phyloP scores from a whole-genome alignment of 176 grass and related monocot species.

The Ensete ventricosum region DNA sequence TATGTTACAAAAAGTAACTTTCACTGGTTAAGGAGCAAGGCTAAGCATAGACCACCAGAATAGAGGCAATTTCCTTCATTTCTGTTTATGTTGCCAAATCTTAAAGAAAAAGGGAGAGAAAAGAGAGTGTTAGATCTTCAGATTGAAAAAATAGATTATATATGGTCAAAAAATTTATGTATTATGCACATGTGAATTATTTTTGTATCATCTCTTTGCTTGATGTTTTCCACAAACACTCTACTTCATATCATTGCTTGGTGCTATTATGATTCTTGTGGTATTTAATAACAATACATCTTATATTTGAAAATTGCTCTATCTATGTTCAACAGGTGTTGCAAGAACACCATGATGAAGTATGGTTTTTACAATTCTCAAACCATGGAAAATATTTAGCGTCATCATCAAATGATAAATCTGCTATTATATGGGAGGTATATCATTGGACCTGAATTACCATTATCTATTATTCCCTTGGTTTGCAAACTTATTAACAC shows the following conservation, averaged over 20 bases:
- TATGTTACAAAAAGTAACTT: background rate
- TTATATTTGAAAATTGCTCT: background rate
- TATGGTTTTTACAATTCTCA: slow-evolving; percentile 95
- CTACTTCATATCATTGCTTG: background rate
- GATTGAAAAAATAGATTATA: background rate
- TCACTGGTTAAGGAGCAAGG: background rate
- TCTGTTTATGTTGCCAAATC: background rate
- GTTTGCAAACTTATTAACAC: background rate
- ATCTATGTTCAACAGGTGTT: slow-evolving; percentile 40
- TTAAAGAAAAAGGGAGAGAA: background rate
- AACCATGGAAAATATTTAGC: slow-evolving; percentile 80
- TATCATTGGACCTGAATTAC: background rate
- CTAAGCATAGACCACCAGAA: background rate
- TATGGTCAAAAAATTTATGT: background rate
- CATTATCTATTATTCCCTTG: background rate
- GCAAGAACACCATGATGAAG: slow-evolving; percentile 60
- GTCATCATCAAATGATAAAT: slow-evolving; percentile 69
- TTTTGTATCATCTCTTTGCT: background rate
- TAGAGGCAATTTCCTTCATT: slow-evolving; percentile 1
- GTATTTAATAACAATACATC: background rate
- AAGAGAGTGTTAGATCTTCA: background rate
- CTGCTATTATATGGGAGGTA: slow-evolving; percentile 95
- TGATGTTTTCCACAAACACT: too few relatives aligned
- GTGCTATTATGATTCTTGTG: background rate
- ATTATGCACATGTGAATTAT: background rate